Evolutionary conservation across 2,329 filamentous ascomycete genomes (phyloP), one percentile per base, ranked within the genome.

Genomic region (Stachybotrys chartarum): DNA sequence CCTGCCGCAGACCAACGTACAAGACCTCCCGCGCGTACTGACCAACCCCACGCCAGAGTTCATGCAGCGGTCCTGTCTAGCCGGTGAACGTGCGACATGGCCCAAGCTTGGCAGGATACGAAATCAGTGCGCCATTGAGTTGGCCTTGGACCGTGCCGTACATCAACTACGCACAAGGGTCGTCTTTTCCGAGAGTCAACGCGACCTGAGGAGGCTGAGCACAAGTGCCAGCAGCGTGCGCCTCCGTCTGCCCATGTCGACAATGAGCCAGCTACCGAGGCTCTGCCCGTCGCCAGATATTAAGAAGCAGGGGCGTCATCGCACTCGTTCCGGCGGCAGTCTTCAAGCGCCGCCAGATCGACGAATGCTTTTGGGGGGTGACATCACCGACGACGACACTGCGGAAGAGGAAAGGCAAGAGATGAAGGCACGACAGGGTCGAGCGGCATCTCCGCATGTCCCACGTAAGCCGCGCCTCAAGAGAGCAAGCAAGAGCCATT

Each of bases 81-180:
- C 83, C 30, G 93, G 93, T 7, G 90, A 97, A 70, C 81, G 86
- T 56, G 92, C 93, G 3, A 96, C 92, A 0, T 97, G 92, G 93
- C 91, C 92, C 0, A 92, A 92, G 67, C 75, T 97, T 10, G 88
- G 87, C 59, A 84, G 91, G 12, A 88, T 97, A 63, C 81, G 89
- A 45, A 94, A 96, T 65, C 87, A 91, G 54, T 91, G 91, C 62
- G 90, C 91, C 3, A 90, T 97, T 54, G 93, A 97, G 68, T 74
- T 96, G 50, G 90, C 91, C 5, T 74, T 97, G 1, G 89, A 94
- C 66, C 78, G 82, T 18, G 87, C 88, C 2, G 87, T 93, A 1
- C 85, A 88, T 58, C 76, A 79, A 11, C 74, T 91, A 31, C 79
- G 87, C 32, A 82, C 86, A 3, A 77, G 84, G 5, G 84, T 90